Evolutionary conservation across 768 basidiomycete species (phyloP), one percentile per base, ranked within the genome.

Genomic region (Glaciozyma martinii): DNA sequence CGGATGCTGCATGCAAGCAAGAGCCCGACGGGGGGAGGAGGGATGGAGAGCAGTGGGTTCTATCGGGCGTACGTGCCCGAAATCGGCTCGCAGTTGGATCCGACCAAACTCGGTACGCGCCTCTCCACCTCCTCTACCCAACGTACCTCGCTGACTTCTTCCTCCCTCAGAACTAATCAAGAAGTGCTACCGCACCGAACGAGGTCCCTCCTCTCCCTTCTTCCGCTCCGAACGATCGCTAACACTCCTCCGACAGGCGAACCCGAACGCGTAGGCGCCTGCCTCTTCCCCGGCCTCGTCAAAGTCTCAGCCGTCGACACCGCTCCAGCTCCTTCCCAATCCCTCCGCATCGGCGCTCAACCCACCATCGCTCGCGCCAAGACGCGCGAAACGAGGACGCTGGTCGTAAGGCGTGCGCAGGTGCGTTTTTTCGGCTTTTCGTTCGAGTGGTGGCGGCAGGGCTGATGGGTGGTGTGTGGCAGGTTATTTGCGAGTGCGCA

Each of bases 231-330:
- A 16, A 3, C 33, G 21, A 33, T 32, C 54, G 30, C 54, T 21
- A 7, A 19, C 54, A n/a, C n/a, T n/a, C n/a, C 2, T 37, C 23
- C 1, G 75, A 76, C 81, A 40, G 86, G 87, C 9, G 86, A 90
- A 56, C 73, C 78, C 3, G 88, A 90, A 71, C 79, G 82, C 16
- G 88, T 91, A 5, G 90, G 90, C 16, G 84, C 88, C 6, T 89
- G 89, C 0, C 83, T 91, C 67, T 92, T 92, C 75, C 89, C 89
- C 3, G 90, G 90, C 3, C 79, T 91, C 33, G 90, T 90, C 60
- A 92, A 91, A 76, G 85, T 90, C 19, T 82, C 83, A 2, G 70
- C 70, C 0, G 53, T 71, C 61, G 70, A 71, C 52, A 80, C 79
- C 65, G 80, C 77, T 1, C 69, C 77, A 0, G 40, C 64, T 2